phyloP scores from a whole-genome alignment of 164 flowering plant species.

The Sextonia rubra region DNA sequence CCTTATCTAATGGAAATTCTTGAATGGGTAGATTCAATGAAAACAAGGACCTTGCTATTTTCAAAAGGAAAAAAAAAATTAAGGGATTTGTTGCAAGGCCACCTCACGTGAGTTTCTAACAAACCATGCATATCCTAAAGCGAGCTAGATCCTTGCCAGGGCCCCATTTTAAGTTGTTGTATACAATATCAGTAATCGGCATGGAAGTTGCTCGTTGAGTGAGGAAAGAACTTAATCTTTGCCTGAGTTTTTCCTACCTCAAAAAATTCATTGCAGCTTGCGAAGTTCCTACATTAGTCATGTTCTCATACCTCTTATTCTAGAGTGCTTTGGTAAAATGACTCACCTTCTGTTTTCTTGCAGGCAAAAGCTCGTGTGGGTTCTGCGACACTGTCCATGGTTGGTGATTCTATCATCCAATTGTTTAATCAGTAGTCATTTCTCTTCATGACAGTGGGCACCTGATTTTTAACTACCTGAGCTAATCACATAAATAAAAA shows the following conservation, averaged over 20 bases:
- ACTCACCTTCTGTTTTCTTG: slow-evolving; percentile 13
- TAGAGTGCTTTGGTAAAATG: not conserved
- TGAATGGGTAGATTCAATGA: too few relatives aligned
- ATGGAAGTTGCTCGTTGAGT: not conserved
- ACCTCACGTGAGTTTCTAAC: too few relatives aligned
- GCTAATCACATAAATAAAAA: not conserved
- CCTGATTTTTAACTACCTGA: not conserved
- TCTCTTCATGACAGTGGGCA: not conserved
- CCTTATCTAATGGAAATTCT: too few relatives aligned
- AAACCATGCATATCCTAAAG: too few relatives aligned
- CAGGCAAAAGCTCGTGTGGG: slow-evolving; percentile 99
- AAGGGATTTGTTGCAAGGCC: too few relatives aligned
- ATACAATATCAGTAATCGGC: too few relatives aligned
- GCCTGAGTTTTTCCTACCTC: not conserved
- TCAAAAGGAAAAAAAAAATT: too few relatives aligned
- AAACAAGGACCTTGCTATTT: too few relatives aligned
- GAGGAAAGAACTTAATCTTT: not conserved
- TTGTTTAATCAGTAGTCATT: not conserved
- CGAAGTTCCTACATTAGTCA: not conserved
- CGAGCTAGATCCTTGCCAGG: too few relatives aligned
- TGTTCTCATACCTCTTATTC: not conserved
- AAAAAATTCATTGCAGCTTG: not conserved
- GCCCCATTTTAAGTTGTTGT: too few relatives aligned
- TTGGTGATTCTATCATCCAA: slow-evolving; percentile 19
- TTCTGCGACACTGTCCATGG: slow-evolving; percentile 97